Percentiles rank a stretch among this genome's conserved stretches.
Evolutionary conservation across 495 filamentous ascomycete species (phyloP).

Genomic region (Acidiella bohemica): DNA sequence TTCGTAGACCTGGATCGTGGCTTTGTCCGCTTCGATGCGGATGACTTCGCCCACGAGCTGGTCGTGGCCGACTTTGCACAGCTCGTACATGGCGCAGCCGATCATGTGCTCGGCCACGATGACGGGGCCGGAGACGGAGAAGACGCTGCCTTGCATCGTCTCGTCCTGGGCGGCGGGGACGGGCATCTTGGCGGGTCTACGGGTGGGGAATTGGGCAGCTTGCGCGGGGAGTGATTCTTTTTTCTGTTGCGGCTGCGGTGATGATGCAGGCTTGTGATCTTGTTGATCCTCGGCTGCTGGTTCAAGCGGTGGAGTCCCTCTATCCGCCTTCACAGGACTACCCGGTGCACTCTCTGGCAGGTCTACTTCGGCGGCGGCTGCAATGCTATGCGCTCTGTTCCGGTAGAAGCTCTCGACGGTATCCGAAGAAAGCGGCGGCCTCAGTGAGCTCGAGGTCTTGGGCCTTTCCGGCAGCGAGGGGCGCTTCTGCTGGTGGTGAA

Average conservation of each 20-base stretch:
- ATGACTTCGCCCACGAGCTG: constrained; percentile 92
- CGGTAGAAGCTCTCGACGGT: too few species aligned
- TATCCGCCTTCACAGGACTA: constrained; percentile 1
- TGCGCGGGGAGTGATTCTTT: not conserved
- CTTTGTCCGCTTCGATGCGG: constrained; percentile 87
- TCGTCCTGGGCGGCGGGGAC: constrained; percentile 11
- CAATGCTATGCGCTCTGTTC: not conserved
- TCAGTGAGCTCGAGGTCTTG: too few species aligned
- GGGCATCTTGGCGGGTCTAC: constrained; percentile 12
- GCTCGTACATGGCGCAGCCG: constrained; percentile 98
- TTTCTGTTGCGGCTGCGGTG: constrained; percentile 32
- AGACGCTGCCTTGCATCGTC: constrained; percentile 47
- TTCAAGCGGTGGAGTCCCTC: constrained; percentile 1
- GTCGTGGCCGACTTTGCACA: constrained; percentile 86
- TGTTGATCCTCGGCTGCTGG: constrained; percentile 4
- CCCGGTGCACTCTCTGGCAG: not conserved
- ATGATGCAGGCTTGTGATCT: constrained; percentile 22
- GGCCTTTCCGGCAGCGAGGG: not conserved
- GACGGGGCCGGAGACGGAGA: constrained; percentile 79
- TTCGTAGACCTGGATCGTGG: constrained; percentile 96
- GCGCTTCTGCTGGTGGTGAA: constrained; percentile 36
- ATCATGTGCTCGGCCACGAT: constrained; percentile 96
- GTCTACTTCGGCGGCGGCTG: not conserved
- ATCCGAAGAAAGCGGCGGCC: too few species aligned
- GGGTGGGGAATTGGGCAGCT: not conserved